Percentiles rank a stretch among this genome's conserved stretches.
Conservation (phyloP, 2,329 filamentous ascomycete genomes). For the Cryphonectria nitschkei region DNA sequence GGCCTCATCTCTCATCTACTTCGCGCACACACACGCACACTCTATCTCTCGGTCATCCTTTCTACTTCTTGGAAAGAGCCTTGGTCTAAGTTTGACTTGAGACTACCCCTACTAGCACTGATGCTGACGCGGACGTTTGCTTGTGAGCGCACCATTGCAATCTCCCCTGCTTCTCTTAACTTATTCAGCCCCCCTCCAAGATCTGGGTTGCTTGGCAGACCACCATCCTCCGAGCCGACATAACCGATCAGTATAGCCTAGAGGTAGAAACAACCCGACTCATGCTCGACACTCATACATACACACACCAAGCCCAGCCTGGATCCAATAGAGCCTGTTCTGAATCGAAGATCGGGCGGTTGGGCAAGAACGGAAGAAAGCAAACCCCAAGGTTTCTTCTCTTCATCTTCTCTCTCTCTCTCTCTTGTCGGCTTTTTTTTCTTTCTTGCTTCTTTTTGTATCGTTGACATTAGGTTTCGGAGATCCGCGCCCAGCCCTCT, state of each 20-base stretch:
- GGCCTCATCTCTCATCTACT: neutral
- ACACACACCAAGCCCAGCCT: neutral
- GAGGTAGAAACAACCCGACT: neutral
- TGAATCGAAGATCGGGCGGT: neutral
- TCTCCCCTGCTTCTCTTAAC: neutral
- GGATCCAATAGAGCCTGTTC: neutral
- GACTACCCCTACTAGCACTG: neutral
- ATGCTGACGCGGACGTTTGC: neutral
- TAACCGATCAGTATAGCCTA: neutral
- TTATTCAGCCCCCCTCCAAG: neutral
- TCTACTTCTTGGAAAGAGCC: neutral
- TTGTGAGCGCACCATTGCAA: neutral
- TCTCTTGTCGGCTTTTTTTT: no score
- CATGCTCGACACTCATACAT: no score
- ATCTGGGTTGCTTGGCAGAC: no score
- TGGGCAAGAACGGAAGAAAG: neutral
- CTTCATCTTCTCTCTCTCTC: no score
- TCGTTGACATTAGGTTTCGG: neutral
- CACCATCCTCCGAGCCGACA: neutral
- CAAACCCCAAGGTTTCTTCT: neutral
- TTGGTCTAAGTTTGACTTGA: neutral
- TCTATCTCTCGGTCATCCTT: neutral
- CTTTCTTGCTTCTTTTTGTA: neutral
- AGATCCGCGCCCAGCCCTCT: neutral
- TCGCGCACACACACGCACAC: neutral